Percentiles rank a stretch among this genome's conserved stretches.
phyloP scores from a whole-genome alignment of 352 stramenopile species.

The Pythium scleroteichum region DNA sequence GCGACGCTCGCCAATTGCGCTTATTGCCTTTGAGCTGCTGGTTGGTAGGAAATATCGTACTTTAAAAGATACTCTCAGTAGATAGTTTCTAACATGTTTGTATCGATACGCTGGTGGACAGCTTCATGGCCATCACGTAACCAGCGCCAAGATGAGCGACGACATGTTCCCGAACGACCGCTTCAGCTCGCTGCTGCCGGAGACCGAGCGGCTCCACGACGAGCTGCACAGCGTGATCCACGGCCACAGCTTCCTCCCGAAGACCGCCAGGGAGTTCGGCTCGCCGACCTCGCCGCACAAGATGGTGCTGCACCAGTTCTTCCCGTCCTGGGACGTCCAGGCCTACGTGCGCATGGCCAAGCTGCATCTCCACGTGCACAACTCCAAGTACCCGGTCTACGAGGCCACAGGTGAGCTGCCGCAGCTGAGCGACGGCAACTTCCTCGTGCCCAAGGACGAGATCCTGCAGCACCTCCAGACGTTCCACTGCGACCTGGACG shows the following conservation, averaged over 20 bases:
- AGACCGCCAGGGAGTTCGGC: conserved; percentile 72
- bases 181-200: conserved; percentile 76
- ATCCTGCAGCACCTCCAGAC: conserved; percentile 89
- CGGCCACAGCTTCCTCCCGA: conserved; percentile 52
- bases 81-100: conserved; percentile 8
- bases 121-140: conserved; percentile 12
- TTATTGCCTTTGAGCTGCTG: conserved; percentile 16
- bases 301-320: conserved; percentile 83
- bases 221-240: conserved; percentile 48
- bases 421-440: conserved; percentile 86
- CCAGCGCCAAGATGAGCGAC: conserved; percentile 10
- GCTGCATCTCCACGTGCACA: conserved; percentile 80
- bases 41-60: conserved; percentile 29
- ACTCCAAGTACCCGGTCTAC: conserved; percentile 81
- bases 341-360: conserved; percentile 80
- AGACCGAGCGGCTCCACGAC: conserved; percentile 69
- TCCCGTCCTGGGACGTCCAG: conserved; percentile 83
- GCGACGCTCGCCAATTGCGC: background rate
- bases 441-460: conserved; percentile 78
- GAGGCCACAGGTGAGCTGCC: conserved; percentile 80
- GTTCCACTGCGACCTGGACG: conserved; percentile 85
- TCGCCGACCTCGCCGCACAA: conserved; percentile 1
- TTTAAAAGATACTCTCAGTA: background rate
- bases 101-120: conserved; percentile 7
- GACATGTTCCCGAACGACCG: conserved; percentile 80